Percentiles rank a stretch among this genome's conserved stretches.
These are phyloP conservation scores for Meripilus lineatus DNA, from an alignment of 1,284 basidiomycete genomes.

Conservation along the genomic window DNA sequence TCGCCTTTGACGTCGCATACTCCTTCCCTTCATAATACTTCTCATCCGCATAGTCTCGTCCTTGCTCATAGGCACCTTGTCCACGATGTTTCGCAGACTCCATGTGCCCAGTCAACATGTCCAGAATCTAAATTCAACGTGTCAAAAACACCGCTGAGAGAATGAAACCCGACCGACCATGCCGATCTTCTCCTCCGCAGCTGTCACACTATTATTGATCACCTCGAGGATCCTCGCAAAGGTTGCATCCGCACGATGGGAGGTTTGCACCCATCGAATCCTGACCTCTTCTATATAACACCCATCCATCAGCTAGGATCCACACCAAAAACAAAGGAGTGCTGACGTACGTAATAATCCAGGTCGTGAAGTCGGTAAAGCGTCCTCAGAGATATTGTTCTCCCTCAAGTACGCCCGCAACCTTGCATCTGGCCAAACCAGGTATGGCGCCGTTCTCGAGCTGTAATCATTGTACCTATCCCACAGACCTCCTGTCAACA, in stretches of 20 bases:
- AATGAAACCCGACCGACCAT: slow-evolving; percentile 8
- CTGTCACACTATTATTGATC: slow-evolving; percentile 57
- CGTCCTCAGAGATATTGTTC: slow-evolving; percentile 63
- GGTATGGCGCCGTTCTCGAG: slow-evolving; percentile 52
- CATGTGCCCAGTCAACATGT: slow-evolving; percentile 39
- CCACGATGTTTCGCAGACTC: slow-evolving; percentile 26
- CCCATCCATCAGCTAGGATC: slow-evolving; percentile 4
- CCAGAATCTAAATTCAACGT: slow-evolving; percentile 28
- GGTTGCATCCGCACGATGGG: slow-evolving; percentile 51
- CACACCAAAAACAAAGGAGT: background rate
- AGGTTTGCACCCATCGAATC: slow-evolving; percentile 58
- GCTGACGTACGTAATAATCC: slow-evolving; percentile 62
- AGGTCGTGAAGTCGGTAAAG: slow-evolving; percentile 58
- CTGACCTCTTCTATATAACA: slow-evolving; percentile 61
- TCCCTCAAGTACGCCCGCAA: slow-evolving; percentile 80
- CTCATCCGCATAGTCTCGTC: slow-evolving; percentile 19
- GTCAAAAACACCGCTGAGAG: background rate
- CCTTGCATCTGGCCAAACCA: slow-evolving; percentile 87
- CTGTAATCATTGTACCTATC: slow-evolving; percentile 40
- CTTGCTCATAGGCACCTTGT: slow-evolving; percentile 12
- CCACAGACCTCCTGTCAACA: slow-evolving; percentile 8
- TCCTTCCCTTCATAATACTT: slow-evolving; percentile 17
- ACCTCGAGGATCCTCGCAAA: slow-evolving; percentile 56
- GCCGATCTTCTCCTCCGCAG: slow-evolving; percentile 63
- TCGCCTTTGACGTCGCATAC: slow-evolving; percentile 31